Percentiles rank a stretch among this genome's conserved stretches.
Evolutionary conservation across 345 rosid genomes (phyloP).

Genomic region (Microcos paniculata): DNA sequence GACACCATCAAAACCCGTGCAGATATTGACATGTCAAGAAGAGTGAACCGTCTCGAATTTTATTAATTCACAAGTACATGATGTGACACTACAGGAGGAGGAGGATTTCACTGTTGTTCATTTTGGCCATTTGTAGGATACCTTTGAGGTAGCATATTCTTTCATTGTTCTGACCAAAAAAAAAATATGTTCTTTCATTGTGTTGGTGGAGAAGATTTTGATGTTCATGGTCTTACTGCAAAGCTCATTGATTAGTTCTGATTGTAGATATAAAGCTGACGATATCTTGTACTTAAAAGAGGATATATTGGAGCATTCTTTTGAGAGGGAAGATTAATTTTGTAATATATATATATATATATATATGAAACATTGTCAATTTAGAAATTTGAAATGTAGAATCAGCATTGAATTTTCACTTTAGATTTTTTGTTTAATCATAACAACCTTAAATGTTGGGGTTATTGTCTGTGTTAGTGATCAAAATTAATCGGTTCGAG

Average conservation of each 20-base stretch:
- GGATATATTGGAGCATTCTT: constrained; percentile 6
- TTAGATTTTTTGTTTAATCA: no score
- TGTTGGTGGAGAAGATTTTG: constrained; percentile 15
- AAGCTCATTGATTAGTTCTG: not conserved
- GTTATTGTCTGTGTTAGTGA: no score
- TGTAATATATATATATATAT: not conserved
- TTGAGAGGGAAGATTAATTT: not conserved
- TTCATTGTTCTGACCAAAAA: no score
- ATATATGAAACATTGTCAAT: not conserved
- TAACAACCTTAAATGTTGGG: no score
- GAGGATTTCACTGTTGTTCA: constrained; percentile 10
- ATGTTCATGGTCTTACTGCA: not conserved
- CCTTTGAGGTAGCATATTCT: constrained; percentile 28
- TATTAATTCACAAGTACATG: not conserved
- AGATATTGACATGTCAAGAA: constrained; percentile 20
- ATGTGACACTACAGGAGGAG: not conserved
- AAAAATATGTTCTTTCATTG: no score
- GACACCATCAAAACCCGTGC: constrained; percentile 56
- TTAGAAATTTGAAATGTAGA: no score
- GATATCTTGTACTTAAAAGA: not conserved
- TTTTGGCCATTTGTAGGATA: constrained; percentile 6
- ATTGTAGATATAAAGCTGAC: constrained; percentile 6
- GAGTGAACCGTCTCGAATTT: not conserved
- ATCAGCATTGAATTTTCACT: no score
- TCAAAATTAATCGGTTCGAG: no score